phyloP scores from a whole-genome alignment of 225 moss, liverwort and hornwort species.

The Bryum argenteum region DNA sequence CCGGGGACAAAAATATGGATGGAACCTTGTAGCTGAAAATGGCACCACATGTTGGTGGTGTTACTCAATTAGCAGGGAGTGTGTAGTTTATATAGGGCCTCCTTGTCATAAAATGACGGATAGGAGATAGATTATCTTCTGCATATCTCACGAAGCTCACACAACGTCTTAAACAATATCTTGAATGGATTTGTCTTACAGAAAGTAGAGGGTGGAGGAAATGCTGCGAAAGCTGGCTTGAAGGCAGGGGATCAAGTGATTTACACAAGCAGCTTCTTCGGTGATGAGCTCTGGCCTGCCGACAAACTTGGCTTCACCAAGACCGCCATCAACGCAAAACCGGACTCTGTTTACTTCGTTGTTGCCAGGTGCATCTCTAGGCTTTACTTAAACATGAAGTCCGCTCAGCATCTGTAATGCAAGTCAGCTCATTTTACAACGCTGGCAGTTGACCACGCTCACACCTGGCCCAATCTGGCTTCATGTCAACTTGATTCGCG shows the following conservation, averaged over 20 bases:
- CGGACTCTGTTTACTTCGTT: slow-evolving; percentile 90
- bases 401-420: neutral
- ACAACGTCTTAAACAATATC: neutral
- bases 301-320: slow-evolving; percentile 86
- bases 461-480: neutral
- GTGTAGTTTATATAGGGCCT: neutral
- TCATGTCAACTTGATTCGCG: neutral
- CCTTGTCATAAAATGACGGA: neutral
- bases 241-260: slow-evolving; percentile 96
- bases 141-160: neutral
- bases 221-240: slow-evolving; percentile 88
- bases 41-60: neutral
- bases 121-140: too few species aligned
- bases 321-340: slow-evolving; percentile 85
- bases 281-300: slow-evolving; percentile 97
- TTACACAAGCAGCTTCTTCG: slow-evolving; percentile 98
- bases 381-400: neutral
- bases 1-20: too few species aligned
- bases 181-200: slow-evolving; percentile 25
- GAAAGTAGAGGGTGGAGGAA: slow-evolving; percentile 68
- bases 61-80: too few species aligned
- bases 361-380: slow-evolving; percentile 59
- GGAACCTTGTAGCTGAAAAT: neutral
- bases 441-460: neutral
- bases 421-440: neutral